Percentiles rank a stretch among this genome's conserved stretches.
Evolutionary conservation across 2,329 filamentous ascomycete species (phyloP).

Genomic region (Aureobasidium sp.): DNA sequence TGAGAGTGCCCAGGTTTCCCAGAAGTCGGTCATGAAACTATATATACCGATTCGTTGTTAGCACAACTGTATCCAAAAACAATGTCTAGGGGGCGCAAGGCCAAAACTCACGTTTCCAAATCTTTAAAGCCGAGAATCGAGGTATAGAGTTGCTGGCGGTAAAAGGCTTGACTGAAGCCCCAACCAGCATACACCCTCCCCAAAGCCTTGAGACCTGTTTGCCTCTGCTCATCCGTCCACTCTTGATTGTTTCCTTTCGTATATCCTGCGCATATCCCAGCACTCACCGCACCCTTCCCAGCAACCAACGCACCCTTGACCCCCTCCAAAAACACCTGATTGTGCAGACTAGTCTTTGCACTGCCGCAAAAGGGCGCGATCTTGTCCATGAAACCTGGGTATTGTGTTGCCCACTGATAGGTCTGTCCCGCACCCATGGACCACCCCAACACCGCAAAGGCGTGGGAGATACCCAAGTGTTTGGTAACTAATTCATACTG

Average conservation of each 20-base stretch:
- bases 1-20: slow-evolving; percentile 65
- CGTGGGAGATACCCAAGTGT: slow-evolving; percentile 53
- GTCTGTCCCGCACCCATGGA: slow-evolving; percentile 64
- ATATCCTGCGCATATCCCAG: slow-evolving; percentile 44
- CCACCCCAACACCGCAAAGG: slow-evolving; percentile 60
- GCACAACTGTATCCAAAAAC: too few relatives aligned
- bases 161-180: slow-evolving; percentile 76
- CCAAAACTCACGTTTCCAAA: slow-evolving; percentile 43
- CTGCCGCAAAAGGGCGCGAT: slow-evolving; percentile 58
- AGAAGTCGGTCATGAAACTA: slow-evolving; percentile 67
- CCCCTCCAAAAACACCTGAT: slow-evolving; percentile 61
- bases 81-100: not conserved
- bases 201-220: slow-evolving; percentile 60
- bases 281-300: slow-evolving; percentile 48
- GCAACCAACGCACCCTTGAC: slow-evolving; percentile 55
- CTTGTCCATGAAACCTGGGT: not conserved
- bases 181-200: slow-evolving; percentile 66
- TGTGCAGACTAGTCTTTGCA: slow-evolving; percentile 58
- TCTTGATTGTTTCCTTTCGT: slow-evolving; percentile 32
- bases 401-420: slow-evolving; percentile 24
- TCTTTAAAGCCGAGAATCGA: slow-evolving; percentile 56
- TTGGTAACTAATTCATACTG: slow-evolving; percentile 61
- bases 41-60: too few relatives aligned
- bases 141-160: slow-evolving; percentile 63
- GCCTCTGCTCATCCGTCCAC: slow-evolving; percentile 50